These are phyloP conservation scores for Coniochaeta sp. DNA, from an alignment of 2,329 filamentous ascomycete species.

Conservation along the genomic window DNA sequence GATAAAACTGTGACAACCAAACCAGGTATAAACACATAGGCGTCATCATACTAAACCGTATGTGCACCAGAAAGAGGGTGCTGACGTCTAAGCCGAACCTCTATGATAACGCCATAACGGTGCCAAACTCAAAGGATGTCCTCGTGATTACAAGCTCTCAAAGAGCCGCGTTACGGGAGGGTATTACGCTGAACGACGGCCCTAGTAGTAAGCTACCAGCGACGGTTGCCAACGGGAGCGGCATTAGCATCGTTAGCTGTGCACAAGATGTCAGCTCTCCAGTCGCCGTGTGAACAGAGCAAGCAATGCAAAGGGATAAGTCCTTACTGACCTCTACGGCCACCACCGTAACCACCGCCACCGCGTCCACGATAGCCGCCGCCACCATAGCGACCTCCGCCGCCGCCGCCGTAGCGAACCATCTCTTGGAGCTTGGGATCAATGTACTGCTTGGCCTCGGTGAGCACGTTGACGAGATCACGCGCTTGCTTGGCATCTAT, in stretches of 20 bases:
- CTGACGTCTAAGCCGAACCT: constrained; percentile 16
- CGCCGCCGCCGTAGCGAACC: constrained; percentile 83
- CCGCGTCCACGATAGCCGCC: constrained; percentile 57
- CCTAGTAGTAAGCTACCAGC: constrained; percentile 36
- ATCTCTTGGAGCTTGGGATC: constrained; percentile 94
- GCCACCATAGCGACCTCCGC: constrained; percentile 64
- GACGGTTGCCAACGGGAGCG: constrained; percentile 39
- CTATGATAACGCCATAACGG: constrained; percentile 3
- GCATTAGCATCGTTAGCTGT: constrained; percentile 34
- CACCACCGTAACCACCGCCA: constrained; percentile 35
- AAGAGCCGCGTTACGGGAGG: not conserved
- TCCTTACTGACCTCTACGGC: constrained; percentile 15
- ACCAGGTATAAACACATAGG: not conserved
- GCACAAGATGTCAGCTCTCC: not conserved
- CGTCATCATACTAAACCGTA: not conserved
- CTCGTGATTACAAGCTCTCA: not conserved
- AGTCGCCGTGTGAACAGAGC: not conserved
- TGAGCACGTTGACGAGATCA: constrained; percentile 87
- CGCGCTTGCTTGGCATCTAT: constrained; percentile 88
- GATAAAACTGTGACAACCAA: not conserved
- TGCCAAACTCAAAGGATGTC: not conserved
- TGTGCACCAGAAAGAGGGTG: constrained; percentile 3
- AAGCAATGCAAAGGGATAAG: constrained; percentile 25
- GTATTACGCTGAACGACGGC: not conserved
- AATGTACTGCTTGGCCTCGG: constrained; percentile 96